Percentiles rank a stretch among this genome's conserved stretches.
These are phyloP conservation scores for Cercospora sp. DNA, from an alignment of 2,329 filamentous ascomycete genomes.

Conservation along the genomic window DNA sequence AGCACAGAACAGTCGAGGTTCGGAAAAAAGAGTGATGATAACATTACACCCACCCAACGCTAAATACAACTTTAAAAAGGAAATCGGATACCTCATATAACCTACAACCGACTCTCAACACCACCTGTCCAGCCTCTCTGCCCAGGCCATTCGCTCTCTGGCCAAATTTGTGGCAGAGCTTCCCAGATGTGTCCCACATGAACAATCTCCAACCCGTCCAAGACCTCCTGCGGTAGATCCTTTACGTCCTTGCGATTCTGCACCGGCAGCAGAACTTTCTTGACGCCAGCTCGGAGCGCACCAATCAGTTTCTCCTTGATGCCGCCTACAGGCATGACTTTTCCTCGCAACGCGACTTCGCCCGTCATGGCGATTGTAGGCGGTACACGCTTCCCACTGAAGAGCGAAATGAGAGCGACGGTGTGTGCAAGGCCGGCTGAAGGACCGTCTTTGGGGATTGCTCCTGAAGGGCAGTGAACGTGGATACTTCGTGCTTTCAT, in stretches of 20 bases:
- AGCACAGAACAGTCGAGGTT: background rate
- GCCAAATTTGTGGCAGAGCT: slow-evolving; percentile 87
- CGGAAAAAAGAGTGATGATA: background rate
- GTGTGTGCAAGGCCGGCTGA: slow-evolving; percentile 89
- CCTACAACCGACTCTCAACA: slow-evolving; percentile 74
- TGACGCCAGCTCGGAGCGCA: slow-evolving; percentile 86
- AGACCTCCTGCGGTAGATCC: slow-evolving; percentile 88
- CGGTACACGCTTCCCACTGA: slow-evolving; percentile 81
- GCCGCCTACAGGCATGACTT: slow-evolving; percentile 90
- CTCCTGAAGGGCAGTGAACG: slow-evolving; percentile 91
- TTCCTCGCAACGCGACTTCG: slow-evolving; percentile 76
- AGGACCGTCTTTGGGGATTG: slow-evolving; percentile 89
- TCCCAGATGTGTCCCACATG: slow-evolving; percentile 94
- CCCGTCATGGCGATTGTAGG: slow-evolving; percentile 94
- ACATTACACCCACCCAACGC: background rate
- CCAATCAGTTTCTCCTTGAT: slow-evolving; percentile 99
- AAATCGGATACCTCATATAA: background rate
- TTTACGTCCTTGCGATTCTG: slow-evolving; percentile 90
- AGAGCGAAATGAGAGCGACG: slow-evolving; percentile 86
- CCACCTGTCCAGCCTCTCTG: slow-evolving; percentile 62
- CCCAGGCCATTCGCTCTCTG: slow-evolving; percentile 79
- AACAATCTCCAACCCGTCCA: slow-evolving; percentile 80
- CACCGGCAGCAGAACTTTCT: slow-evolving; percentile 84
- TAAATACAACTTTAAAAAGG: background rate
- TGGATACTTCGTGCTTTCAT: slow-evolving; percentile 95